Percentiles rank a stretch among this genome's conserved stretches.
These are phyloP conservation scores for Myriosclerotinia duriaeana DNA, from an alignment of 2,329 filamentous ascomycete genomes.

Conservation along the genomic window DNA sequence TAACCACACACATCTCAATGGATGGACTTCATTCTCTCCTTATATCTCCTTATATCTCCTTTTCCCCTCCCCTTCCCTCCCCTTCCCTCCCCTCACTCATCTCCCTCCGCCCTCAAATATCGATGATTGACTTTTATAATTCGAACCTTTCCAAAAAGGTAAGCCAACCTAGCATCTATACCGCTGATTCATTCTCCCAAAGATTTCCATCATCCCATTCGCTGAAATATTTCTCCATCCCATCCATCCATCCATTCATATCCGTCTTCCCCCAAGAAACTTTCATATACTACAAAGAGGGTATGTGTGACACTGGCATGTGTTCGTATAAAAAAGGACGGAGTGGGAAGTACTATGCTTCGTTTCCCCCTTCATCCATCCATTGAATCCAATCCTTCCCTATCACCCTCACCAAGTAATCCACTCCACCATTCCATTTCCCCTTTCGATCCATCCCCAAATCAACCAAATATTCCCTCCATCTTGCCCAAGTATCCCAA, in stretches of 20 bases:
- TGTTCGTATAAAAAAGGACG: not conserved
- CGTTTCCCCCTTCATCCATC: not conserved
- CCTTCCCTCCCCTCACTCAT: not conserved
- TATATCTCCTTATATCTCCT: not conserved
- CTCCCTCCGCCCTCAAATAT: not conserved
- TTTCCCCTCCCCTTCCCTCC: too few species aligned
- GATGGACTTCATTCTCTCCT: not conserved
- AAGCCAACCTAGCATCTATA: not conserved
- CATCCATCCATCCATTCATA: not conserved
- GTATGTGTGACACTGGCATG: not conserved
- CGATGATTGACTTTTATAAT: not conserved
- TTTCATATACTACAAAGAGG: slow-evolving; percentile 11
- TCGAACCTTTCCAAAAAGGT: slow-evolving; percentile 4
- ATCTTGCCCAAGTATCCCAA: not conserved
- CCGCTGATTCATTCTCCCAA: not conserved
- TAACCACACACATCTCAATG: not conserved
- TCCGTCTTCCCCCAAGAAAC: not conserved
- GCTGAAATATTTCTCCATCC: not conserved
- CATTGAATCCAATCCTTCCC: not conserved
- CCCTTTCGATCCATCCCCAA: not conserved
- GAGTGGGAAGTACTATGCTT: not conserved
- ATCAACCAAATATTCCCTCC: not conserved
- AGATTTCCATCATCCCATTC: not conserved
- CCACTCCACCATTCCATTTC: not conserved
- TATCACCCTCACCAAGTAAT: not conserved